Base-by-base conservation (phyloP, 2,329 filamentous ascomycete species). In the Penicillium olsonii region DNA sequence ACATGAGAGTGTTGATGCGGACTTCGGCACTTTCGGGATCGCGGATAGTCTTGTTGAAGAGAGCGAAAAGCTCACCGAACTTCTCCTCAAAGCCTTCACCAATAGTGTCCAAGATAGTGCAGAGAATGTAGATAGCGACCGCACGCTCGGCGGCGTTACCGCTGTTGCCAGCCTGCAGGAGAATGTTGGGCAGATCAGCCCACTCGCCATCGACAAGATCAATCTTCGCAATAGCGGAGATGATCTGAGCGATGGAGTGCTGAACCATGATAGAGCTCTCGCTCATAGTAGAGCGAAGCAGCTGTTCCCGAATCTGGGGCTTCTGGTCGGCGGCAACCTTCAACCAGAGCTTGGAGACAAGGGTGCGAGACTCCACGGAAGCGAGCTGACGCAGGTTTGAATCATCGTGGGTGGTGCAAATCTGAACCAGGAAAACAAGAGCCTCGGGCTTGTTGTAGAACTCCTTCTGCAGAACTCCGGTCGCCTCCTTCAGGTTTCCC, bases 1-100 rank as follows among this genome's bases (percentile, higher is more conserved):
- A 91, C 66, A 95, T 84, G 74, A 96, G 86, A 26, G 94, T 95
- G 79, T 96, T 97, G 76, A 96, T 85, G 63, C 92, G 87, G 49
- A 99, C 94, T 69, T 96, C 90, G 54, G 88, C 83, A 71, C 91
- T 96, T 73, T 95, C 86, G 1, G 89, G 85, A 67, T 97, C 94
- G 64, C 88, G 85, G 65, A 99, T 94, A 40, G 92, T 95, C 70
- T 86, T 87, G 72, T 80, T 79, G 76, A 97, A 96, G 20, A 97
- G 80, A 64, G 82, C 80, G 65, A 97, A 90, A 52, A 97, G 83
- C 67, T 89, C 85, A 51, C 80, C 74, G 62, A 90, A 84, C 73
- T 94, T 88, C 65, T 92, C 88, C 63, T 84, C 84, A 73, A 96
- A 95, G 60, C 86, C 82, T 59, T 91, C 86, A 17, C 90, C 90